phyloP scores from a whole-genome alignment of 495 filamentous ascomycete species.

The Poronia punctata region DNA sequence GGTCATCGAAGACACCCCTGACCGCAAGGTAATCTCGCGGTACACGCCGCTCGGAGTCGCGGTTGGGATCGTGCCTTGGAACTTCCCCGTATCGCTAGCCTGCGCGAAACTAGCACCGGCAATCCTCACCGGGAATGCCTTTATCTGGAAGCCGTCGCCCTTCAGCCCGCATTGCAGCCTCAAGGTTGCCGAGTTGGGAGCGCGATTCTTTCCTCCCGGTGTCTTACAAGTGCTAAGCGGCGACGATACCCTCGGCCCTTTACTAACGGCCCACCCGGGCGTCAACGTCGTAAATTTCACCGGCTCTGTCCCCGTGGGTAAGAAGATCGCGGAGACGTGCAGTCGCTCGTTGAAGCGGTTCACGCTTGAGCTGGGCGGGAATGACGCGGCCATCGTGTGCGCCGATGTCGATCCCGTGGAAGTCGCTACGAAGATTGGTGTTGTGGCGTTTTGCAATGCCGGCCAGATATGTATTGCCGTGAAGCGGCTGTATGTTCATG shows the following conservation, averaged over 20 bases:
- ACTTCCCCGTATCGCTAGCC: slow-evolving; percentile 42
- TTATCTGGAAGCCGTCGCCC: slow-evolving; percentile 50
- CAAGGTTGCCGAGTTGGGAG: slow-evolving; percentile 51
- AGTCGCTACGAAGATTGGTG: slow-evolving; percentile 44
- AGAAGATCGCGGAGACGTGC: slow-evolving; percentile 44
- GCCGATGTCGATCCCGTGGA: slow-evolving; percentile 52
- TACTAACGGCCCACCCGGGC: slow-evolving; percentile 43
- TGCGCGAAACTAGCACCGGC: slow-evolving; percentile 40
- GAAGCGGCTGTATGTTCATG: slow-evolving; percentile 55
- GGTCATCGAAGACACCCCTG: slow-evolving; percentile 33
- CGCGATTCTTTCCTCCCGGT: slow-evolving; percentile 50
- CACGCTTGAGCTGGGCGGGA: slow-evolving; percentile 55
- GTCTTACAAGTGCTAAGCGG: slow-evolving; percentile 55
- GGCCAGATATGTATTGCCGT: slow-evolving; percentile 53
- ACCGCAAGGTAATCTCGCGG: slow-evolving; percentile 29
- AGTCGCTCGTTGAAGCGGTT: slow-evolving; percentile 50
- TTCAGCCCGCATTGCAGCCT: slow-evolving; percentile 54
- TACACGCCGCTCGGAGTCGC: slow-evolving; percentile 39
- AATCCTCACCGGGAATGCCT: slow-evolving; percentile 42
- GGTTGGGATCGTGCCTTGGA: slow-evolving; percentile 47
- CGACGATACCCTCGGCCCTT: slow-evolving; percentile 47
- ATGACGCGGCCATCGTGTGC: slow-evolving; percentile 52
- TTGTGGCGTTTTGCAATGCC: slow-evolving; percentile 44
- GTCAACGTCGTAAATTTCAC: slow-evolving; percentile 58
- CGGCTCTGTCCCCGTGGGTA: slow-evolving; percentile 49